phyloP scores from a whole-genome alignment of 2,329 filamentous ascomycete species.

The Pestalotiopsis sp. region DNA sequence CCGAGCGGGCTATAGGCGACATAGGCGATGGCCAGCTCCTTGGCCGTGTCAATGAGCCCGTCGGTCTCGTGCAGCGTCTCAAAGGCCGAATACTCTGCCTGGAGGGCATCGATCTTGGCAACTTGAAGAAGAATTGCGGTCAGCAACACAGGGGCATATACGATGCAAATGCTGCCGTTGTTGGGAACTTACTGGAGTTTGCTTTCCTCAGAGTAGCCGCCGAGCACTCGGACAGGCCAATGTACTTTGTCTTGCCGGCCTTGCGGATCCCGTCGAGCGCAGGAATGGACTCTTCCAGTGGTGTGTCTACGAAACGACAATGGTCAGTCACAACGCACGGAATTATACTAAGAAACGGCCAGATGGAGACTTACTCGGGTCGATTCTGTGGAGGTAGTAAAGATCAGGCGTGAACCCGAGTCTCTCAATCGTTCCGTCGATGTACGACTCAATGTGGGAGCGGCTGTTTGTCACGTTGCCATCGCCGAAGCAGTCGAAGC shows the following conservation, averaged over 20 bases:
- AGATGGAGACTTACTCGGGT: constrained; percentile 39
- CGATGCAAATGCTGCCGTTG: background rate
- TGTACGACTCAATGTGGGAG: constrained; percentile 46
- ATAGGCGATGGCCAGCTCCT: constrained; percentile 36
- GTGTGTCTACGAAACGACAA: constrained; percentile 33
- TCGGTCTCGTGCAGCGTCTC: constrained; percentile 26
- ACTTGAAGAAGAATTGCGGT: constrained; percentile 32
- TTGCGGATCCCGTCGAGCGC: constrained; percentile 49
- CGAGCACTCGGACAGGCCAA: constrained; percentile 51
- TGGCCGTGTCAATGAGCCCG: constrained; percentile 13
- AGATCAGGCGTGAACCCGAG: constrained; percentile 50
- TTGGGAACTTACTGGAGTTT: constrained; percentile 38
- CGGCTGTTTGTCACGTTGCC: constrained; percentile 45
- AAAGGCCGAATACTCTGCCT: constrained; percentile 45
- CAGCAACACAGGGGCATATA: background rate
- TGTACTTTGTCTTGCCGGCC: constrained; percentile 50
- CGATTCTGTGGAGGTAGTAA: constrained; percentile 48
- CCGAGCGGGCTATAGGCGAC: constrained; percentile 50
- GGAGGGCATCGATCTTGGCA: constrained; percentile 48
- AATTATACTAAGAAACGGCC: no score
- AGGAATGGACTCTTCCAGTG: constrained; percentile 48
- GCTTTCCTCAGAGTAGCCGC: constrained; percentile 46
- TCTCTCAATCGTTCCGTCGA: constrained; percentile 38
- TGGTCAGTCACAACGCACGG: background rate
- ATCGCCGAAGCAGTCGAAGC: constrained; percentile 40